Evolutionary conservation across 2,329 filamentous ascomycete species (phyloP).

Genomic region (Paraphaeosphaeria sporulosa): DNA sequence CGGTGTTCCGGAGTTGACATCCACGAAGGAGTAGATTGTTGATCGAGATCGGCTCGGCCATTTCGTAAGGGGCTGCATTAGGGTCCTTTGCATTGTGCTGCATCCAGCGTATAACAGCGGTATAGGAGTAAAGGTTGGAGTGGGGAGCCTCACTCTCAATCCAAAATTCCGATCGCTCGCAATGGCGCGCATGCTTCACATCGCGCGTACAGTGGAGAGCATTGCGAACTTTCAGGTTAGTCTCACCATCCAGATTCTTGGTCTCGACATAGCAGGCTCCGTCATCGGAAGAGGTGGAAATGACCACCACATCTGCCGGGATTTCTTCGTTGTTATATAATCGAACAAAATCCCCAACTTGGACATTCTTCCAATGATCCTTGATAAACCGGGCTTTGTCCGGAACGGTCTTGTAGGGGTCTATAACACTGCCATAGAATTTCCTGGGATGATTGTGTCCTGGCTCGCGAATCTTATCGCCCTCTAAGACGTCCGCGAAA

Average conservation of each 20-base stretch:
- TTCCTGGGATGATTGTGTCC: slow-evolving; percentile 47
- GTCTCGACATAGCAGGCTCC: slow-evolving; percentile 98
- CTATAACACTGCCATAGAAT: slow-evolving; percentile 74
- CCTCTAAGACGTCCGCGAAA: slow-evolving; percentile 28
- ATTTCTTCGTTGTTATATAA: slow-evolving; percentile 96
- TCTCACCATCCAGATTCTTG: slow-evolving; percentile 97
- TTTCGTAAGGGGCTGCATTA: slow-evolving; percentile 70
- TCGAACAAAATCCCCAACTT: slow-evolving; percentile 95
- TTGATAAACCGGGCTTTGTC: slow-evolving; percentile 87
- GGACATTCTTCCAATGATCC: slow-evolving; percentile 93
- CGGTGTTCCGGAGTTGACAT: slow-evolving; percentile 91
- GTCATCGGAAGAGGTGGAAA: slow-evolving; percentile 92
- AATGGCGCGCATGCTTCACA: slow-evolving; percentile 89
- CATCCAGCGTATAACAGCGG: slow-evolving; percentile 84
- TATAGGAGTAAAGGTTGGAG: slow-evolving; percentile 95
- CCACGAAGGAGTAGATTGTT: slow-evolving; percentile 95
- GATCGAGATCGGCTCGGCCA: slow-evolving; percentile 92
- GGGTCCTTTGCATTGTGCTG: slow-evolving; percentile 73
- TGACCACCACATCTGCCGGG: slow-evolving; percentile 88
- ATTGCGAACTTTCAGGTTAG: slow-evolving; percentile 93
- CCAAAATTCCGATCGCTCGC: slow-evolving; percentile 84
- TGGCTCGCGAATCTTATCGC: slow-evolving; percentile 35
- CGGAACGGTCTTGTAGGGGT: slow-evolving; percentile 69
- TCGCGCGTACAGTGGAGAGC: slow-evolving; percentile 84
- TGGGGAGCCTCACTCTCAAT: slow-evolving; percentile 93